Evolutionary conservation across 1,284 basidiomycete genomes (phyloP), one percentile per base, ranked within the genome.

Genomic region (Ustanciosporium gigantosporum): DNA sequence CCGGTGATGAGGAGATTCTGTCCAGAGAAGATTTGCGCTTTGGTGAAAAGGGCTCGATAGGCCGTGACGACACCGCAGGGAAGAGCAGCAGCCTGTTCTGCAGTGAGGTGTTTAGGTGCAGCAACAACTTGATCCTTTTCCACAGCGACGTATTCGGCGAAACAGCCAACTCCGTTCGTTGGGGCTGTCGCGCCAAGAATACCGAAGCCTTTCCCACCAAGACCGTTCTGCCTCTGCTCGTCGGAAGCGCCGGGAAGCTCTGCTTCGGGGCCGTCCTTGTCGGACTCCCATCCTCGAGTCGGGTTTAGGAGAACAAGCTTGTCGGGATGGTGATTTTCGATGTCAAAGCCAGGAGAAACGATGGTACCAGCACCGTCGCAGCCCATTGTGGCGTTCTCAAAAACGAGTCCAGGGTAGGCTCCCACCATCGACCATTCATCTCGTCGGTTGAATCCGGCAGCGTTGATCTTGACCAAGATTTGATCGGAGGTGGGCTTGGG

Each of bases 41-140:
- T 86, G 27, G 89, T 83, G 31, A 87, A 81, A 1, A 85, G 81
- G 1, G 88, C 87, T 87, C 89, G 85, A 86, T 88, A 92, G 3
- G 90, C 88, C 6, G 90, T 92, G 11, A 91, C 79, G 1, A 84
- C 87, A 0, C 82, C 89, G 2, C 90, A 77, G 0, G 90, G 89
- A 83, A 88, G 87, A 6, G 88, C 86, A 0, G 88, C 86, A 5
- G 84, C 82, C 44, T 90, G 84, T 34, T 85, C 80, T 65, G 89
- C 85, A 46, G 83, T 81, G 19, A 92, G 82, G 72, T 91, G 86
- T 14, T 82, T 78, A 0, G 89, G 90, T 3, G 85, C 85, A 2
- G 62, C 79, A 19, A 91, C 81, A 17, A 91, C 82, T 52, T 88
- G 83, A 48, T 87, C 82, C 36, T 86, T 82, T 43, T 85, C 85